phyloP scores from a whole-genome alignment of 345 rosid species.

The Syzygium aqueum region DNA sequence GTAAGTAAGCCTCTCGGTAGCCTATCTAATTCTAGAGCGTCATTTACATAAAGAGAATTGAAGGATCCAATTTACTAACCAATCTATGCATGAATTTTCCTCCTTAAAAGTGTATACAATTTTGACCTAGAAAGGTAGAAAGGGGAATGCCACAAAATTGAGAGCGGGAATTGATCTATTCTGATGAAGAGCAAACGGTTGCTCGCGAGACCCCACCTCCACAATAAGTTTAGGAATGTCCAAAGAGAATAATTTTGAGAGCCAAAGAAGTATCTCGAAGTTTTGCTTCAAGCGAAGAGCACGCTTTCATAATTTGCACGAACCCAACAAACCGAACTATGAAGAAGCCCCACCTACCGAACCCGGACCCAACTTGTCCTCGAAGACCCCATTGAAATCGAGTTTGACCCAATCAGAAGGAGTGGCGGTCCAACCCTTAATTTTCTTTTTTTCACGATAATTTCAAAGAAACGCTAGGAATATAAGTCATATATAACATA shows the following conservation, averaged over 20 bases:
- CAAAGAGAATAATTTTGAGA: no score
- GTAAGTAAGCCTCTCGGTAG: background rate
- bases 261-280: no score
- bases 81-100: background rate
- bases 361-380: background rate
- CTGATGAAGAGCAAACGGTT: no score
- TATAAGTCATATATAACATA: background rate
- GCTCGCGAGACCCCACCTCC: no score
- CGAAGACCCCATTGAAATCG: background rate
- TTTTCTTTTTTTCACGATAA: no score
- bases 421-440: background rate
- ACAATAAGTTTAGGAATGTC: no score
- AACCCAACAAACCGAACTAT: no score
- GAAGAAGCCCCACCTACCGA: rapidly evolving
- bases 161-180: no score
- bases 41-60: background rate
- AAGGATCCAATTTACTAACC: background rate
- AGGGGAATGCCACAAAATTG: no score
- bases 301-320: no score
- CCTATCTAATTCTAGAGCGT: background rate
- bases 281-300: no score
- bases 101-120: background rate
- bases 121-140: no score
- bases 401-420: background rate
- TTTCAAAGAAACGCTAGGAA: background rate